These are phyloP conservation scores for Priceomyces medius DNA, from an alignment of 805 yeast species.

Conservation along the genomic window DNA sequence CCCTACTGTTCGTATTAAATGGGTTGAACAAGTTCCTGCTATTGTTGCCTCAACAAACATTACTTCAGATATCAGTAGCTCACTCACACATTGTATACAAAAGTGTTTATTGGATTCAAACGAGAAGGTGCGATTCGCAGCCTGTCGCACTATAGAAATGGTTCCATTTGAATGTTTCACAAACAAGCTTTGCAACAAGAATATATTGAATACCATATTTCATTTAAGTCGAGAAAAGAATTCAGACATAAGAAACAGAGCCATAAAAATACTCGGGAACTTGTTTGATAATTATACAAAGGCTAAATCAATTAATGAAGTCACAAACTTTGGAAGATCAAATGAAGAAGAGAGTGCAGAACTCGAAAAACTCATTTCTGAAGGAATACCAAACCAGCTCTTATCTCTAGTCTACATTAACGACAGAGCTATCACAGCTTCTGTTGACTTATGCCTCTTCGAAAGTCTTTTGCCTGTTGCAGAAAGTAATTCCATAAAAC, in stretches of 20 bases:
- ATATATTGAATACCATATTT: slow-evolving; percentile 53
- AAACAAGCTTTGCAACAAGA: slow-evolving; percentile 43
- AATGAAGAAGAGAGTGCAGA: slow-evolving; percentile 22
- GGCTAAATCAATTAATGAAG: slow-evolving; percentile 11
- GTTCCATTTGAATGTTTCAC: slow-evolving; percentile 50
- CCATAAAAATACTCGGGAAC: slow-evolving; percentile 53
- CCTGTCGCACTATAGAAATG: slow-evolving; percentile 52
- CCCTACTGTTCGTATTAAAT: slow-evolving; percentile 59
- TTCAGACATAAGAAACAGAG: slow-evolving; percentile 58
- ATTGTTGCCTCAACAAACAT: slow-evolving; percentile 45
- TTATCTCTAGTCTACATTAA: slow-evolving; percentile 72
- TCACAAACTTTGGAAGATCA: slow-evolving; percentile 31
- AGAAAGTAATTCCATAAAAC: slow-evolving; percentile 39
- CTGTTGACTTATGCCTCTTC: slow-evolving; percentile 60
- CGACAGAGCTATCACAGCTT: slow-evolving; percentile 60
- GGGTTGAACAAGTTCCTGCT: slow-evolving; percentile 61
- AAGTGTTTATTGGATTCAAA: slow-evolving; percentile 75
- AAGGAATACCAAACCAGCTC: slow-evolving; percentile 63
- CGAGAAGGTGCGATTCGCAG: slow-evolving; percentile 64
- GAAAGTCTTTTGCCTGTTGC: slow-evolving; percentile 59
- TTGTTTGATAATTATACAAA: slow-evolving; percentile 50
- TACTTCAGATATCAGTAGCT: slow-evolving; percentile 44
- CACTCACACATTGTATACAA: slow-evolving; percentile 49
- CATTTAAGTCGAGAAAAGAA: slow-evolving; percentile 74
- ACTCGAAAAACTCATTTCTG: slow-evolving; percentile 29